Evolutionary conservation across 2,329 filamentous ascomycete genomes (phyloP), one percentile per base, ranked within the genome.

Genomic region (Sporothrix brunneoviolacea): DNA sequence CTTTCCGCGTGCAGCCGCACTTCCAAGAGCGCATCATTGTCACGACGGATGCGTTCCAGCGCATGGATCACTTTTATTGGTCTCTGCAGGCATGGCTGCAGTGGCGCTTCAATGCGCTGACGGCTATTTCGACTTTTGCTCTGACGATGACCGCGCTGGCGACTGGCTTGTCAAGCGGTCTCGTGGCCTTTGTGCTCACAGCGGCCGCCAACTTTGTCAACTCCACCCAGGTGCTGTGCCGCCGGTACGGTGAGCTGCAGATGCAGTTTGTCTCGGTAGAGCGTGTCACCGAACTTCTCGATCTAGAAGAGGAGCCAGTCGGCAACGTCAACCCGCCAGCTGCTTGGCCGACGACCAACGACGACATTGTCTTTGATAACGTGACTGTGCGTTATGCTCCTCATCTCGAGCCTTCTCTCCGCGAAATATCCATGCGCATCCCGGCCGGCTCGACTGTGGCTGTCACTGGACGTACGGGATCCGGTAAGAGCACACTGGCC

Each of bases 41-140:
- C 2, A 89, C 90, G 0, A 89, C 90, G 0, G 90, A 95, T 61
- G 82, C 83, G 16, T 95, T 95, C 62, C 91, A 95, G 64, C 89
- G 89, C 63, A 93, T 95, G 77, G 91, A 96, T 60, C 91, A 96
- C 64, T 95, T 95, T 68, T 95, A 94, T 69, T 95, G 90, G 86
- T 87, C 83, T 52, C 74, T 94, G 38, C 88, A 94, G 57, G 81
- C 82, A 8, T 95, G 90, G 90, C 74, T 95, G 3, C 83, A 83
- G 63, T 89, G 86, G 60, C 82, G 90, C 12, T 91, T 93, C 50
- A 84, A 88, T 58, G 66, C 73, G 8, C 68, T 91, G 6, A 88
- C 88, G 0, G 86, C 85, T 0, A 63, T 79, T 4, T 88, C 88
- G 8, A 89, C 86, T 0, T 86, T 91, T 52, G 68, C 81, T 0